Conservation (phyloP, 2,329 filamentous ascomycete genomes). For the Ilyonectria destructans region DNA sequence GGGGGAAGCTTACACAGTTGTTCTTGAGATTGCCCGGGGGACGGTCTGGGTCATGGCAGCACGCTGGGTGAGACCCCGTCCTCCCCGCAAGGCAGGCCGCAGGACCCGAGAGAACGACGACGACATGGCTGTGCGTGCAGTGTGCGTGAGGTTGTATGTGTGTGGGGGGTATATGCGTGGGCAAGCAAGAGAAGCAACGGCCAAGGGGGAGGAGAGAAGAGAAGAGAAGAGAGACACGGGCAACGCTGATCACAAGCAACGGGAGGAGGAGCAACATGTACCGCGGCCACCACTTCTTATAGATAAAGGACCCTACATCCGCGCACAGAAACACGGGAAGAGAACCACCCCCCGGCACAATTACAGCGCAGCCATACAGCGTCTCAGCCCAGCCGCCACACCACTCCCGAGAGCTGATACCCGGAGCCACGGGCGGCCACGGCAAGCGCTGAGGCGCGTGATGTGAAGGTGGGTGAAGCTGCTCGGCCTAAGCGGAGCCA, state of each 20-base stretch:
- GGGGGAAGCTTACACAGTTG: slow-evolving; percentile 47
- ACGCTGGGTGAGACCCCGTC: slow-evolving; percentile 56
- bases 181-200: slow-evolving; percentile 1
- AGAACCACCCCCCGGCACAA: not conserved
- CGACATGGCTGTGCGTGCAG: slow-evolving; percentile 48
- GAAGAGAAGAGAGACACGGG: not conserved
- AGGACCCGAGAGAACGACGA: slow-evolving; percentile 67
- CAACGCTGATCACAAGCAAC: slow-evolving; percentile 6
- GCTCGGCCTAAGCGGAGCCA: slow-evolving; percentile 29
- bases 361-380: not conserved
- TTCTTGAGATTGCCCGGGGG: slow-evolving; percentile 44
- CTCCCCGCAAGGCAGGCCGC: slow-evolving; percentile 67
- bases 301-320: not conserved
- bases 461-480: slow-evolving; percentile 9
- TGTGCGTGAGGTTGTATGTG: not conserved
- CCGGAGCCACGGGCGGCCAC: slow-evolving; percentile 2
- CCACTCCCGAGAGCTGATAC: slow-evolving; percentile 3
- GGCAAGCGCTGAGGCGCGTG: not conserved
- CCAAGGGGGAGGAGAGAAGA: not conserved
- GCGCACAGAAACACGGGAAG: not conserved
- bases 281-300: not conserved
- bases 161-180: not conserved
- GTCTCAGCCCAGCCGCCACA: not conserved
- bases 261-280: slow-evolving; percentile 6
- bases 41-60: slow-evolving; percentile 41